Evolutionary conservation across 148 eudicot genomes (phyloP), one percentile per base, ranked within the genome.

Genomic region (Rhododendron williamsianum): DNA sequence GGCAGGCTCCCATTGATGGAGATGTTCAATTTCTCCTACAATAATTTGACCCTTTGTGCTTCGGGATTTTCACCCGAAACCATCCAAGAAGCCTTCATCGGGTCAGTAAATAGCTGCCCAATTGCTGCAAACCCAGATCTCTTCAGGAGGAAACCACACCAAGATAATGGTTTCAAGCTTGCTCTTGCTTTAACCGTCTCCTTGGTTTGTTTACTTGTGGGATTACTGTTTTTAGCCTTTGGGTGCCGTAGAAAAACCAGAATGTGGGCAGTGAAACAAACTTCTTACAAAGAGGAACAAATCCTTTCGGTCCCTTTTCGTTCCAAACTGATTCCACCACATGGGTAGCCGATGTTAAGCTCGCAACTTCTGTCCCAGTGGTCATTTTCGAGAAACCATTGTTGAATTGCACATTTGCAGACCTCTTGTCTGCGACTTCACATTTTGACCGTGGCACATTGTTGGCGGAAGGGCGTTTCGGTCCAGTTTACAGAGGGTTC

Each of bases 341-440:
- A 81, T 93, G 95, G 95, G 91, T 90, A 38, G 95, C 95, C 38
- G 95, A 93, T 87, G 92, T 93, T 83, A 93, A 91, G 91, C 91
- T 85, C 11, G 92, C 93, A 12, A 88, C 88, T n/a, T 89, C 90
- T 0, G 95, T 91, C 9, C 91, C 93, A 0, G 95, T 91, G 9
- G 88, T 93, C 16, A 90, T 93, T 10, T 93, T 93, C 30, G 95
- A 93, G 85, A 93, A 93, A 87, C 95, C 95, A 81, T 82, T 93
- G 92, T 76, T 93, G 76, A 93, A 91, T 83, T 90, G 89, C 87
- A 91, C 95, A 16, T 93, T 93, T 30, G 90, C 92, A 27, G 95
- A 93, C 80, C 91, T 93, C 78, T 88, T 93, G 76, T 87, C 92
- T 74, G 95, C 93, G 56, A 93, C 95, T n/a, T 93, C 93, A 46